phyloP scores from a whole-genome alignment of 257 asterid genomes.

The Ophiorrhiza pumila region DNA sequence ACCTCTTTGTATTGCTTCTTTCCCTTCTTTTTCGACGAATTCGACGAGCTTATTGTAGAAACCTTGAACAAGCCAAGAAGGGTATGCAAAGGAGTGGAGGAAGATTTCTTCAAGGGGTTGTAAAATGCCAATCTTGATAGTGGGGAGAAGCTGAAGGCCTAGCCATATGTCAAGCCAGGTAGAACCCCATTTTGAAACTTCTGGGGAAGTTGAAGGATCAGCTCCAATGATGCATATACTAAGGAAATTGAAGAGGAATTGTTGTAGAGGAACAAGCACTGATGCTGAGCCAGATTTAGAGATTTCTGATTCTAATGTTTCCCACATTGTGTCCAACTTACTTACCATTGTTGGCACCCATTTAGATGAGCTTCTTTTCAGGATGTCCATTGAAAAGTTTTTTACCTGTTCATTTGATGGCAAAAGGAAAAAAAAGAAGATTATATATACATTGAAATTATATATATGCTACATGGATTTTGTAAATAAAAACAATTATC shows the following conservation, averaged over 20 bases:
- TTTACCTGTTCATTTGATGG: slow-evolving; percentile 43
- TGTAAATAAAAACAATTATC: too few relatives aligned
- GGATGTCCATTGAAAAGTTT: slow-evolving; percentile 51
- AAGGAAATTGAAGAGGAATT: slow-evolving; percentile 79
- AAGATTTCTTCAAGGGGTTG: slow-evolving; percentile 80
- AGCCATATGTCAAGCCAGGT: slow-evolving; percentile 66
- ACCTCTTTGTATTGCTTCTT: slow-evolving; percentile 41
- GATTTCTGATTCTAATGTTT: slow-evolving; percentile 46
- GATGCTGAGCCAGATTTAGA: slow-evolving; percentile 35
- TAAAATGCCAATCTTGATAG: slow-evolving; percentile 31
- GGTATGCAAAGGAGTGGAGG: slow-evolving; percentile 78
- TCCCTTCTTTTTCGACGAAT: slow-evolving; percentile 49
- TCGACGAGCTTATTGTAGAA: slow-evolving; percentile 56
- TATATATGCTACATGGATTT: too few relatives aligned
- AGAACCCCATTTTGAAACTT: slow-evolving; percentile 48
- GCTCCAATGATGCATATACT: slow-evolving; percentile 56
- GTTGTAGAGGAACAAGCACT: slow-evolving; percentile 41
- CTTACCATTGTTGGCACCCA: slow-evolving; percentile 63
- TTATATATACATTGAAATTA: too few relatives aligned
- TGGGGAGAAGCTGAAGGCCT: slow-evolving; percentile 71
- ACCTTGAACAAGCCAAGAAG: slow-evolving; percentile 56
- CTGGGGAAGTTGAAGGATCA: slow-evolving; percentile 49
- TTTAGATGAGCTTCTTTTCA: slow-evolving; percentile 59
- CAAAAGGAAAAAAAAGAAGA: too few relatives aligned
- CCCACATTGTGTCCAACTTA: slow-evolving; percentile 56